Base-by-base conservation (phyloP, 495 filamentous ascomycete species). In the Gamarada debralockiae region DNA sequence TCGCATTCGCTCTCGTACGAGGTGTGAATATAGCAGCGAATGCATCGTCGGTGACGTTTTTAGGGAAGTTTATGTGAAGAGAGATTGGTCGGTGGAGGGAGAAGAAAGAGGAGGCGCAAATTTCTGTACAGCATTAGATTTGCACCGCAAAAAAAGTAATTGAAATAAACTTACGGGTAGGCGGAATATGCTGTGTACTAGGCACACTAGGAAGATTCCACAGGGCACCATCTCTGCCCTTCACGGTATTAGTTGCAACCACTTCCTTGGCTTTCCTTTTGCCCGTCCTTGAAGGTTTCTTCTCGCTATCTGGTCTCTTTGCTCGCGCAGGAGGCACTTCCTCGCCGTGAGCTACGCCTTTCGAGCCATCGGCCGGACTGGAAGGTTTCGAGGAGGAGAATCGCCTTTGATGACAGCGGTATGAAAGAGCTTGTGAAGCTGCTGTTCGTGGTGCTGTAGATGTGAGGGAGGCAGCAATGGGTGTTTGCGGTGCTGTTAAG, bases 21-120 rank as follows among this genome's bases (percentile, higher is more conserved):
- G 76, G 56, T 23, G 81, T 73, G 66, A 97, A 96, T 59, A 96
- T 89, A 33, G 83, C 73, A 51, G 87, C 83, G 64, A 96, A 96
- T 33, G 83, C 77, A 66, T 85, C 83, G 44, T 81, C 69, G 38
- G 81, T 85, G 36, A 89, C 77, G 12, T 80, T 71, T 34, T 83
- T 81, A 37, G 92, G 92, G 43, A 95, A 79, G 45, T 83, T 80
- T 56, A 83, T 79, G 23, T 87, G 92, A 60, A 96, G 79, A 49
- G 89, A 95, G 59, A 98, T 92, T 3, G 93, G 93, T 47, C 93
- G 82, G 73, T 98, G 90, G 55, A 92, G 86, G 52, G 93, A 93
- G 72, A 97, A 98, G 76, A 98, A 97, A 44, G 85, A 86, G 6
- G 92, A 90, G 25, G 96, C 74, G 56, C 84, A 84, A 39, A 97